A percentile compares a stretch with the other conserved stretches of the same genome.
These are phyloP conservation scores for Lunasporangiospora selenospora DNA, from an alignment of 192 early-diverging fungal genomes.

Conservation along the genomic window DNA sequence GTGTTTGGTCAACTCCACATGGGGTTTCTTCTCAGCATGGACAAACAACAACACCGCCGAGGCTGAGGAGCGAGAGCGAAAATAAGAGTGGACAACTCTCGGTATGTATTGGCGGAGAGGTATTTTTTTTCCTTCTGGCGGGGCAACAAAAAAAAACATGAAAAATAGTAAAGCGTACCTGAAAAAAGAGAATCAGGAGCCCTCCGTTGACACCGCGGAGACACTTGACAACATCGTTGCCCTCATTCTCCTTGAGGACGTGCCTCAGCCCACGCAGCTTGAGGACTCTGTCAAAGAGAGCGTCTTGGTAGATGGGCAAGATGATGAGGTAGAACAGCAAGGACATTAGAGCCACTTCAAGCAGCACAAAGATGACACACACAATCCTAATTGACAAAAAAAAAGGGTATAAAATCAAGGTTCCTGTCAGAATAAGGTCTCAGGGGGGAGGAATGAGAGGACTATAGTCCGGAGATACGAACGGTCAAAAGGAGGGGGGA, in stretches of 20 bases:
- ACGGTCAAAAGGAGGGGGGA: background rate
- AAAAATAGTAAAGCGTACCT: slow-evolving; percentile 30
- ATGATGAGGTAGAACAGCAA: slow-evolving; percentile 64
- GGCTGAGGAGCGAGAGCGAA: no score
- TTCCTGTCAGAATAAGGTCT: no score
- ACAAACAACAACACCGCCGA: no score
- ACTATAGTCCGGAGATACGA: no score
- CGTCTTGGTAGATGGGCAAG: slow-evolving; percentile 64
- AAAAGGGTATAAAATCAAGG: no score
- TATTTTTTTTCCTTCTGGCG: no score
- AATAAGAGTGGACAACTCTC: no score
- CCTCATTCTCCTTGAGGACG: slow-evolving; percentile 52
- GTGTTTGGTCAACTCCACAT: background rate
- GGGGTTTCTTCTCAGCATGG: no score
- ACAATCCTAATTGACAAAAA: slow-evolving; percentile 36
- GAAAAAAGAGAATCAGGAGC: slow-evolving; percentile 44
- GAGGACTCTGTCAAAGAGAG: slow-evolving; percentile 61
- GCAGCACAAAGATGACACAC: slow-evolving; percentile 62
- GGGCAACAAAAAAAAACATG: background rate
- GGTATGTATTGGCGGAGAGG: no score
- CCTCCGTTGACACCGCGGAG: slow-evolving; percentile 54
- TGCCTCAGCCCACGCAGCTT: slow-evolving; percentile 51
- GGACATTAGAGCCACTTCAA: slow-evolving; percentile 58
- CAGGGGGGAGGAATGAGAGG: no score
- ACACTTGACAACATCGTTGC: slow-evolving; percentile 48